Percentiles rank a stretch among this genome's conserved stretches.
These are phyloP conservation scores for Leucoagaricus sp. DNA, from an alignment of 1,284 basidiomycete species.

Conservation along the genomic window DNA sequence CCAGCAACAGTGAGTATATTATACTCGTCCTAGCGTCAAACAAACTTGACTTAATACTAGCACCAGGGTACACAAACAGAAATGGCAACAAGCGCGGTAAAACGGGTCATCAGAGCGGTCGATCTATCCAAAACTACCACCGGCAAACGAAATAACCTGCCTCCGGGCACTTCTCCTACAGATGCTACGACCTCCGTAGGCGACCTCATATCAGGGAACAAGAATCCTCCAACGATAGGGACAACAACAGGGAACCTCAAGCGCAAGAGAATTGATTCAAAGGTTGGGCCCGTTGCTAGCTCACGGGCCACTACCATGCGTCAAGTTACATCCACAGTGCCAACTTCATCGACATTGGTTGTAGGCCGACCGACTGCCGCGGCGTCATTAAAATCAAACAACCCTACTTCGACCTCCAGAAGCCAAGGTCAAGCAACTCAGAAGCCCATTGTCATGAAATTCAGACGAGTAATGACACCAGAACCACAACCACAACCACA, in stretches of 20 bases:
- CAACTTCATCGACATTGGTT: conserved; percentile 13
- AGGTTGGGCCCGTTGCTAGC: conserved; percentile 25
- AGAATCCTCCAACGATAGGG: not conserved
- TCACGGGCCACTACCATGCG: conserved; percentile 28
- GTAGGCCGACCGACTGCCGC: conserved; percentile 11
- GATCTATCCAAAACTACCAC: conserved; percentile 11
- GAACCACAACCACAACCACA: no score
- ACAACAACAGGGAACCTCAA: conserved; percentile 28
- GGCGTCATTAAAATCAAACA: not conserved
- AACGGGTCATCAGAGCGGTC: conserved; percentile 11
- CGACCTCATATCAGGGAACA: not conserved
- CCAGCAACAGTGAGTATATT: not conserved
- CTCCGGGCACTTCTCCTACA: not conserved
- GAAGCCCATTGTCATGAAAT: conserved; percentile 7
- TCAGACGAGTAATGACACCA: conserved; percentile 8
- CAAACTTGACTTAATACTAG: not conserved
- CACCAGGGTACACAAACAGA: not conserved
- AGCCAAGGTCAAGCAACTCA: not conserved
- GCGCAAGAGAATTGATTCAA: conserved; percentile 32
- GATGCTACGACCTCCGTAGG: not conserved
- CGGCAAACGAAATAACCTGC: not conserved
- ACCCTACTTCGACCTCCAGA: not conserved
- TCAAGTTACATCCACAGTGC: conserved; percentile 24
- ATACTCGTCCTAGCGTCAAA: no score
- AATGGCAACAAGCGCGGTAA: conserved; percentile 4